Evolutionary conservation across 2,329 filamentous ascomycete species (phyloP), one percentile per base, ranked within the genome.

Genomic region (Pyrenophora tritici-repentis): DNA sequence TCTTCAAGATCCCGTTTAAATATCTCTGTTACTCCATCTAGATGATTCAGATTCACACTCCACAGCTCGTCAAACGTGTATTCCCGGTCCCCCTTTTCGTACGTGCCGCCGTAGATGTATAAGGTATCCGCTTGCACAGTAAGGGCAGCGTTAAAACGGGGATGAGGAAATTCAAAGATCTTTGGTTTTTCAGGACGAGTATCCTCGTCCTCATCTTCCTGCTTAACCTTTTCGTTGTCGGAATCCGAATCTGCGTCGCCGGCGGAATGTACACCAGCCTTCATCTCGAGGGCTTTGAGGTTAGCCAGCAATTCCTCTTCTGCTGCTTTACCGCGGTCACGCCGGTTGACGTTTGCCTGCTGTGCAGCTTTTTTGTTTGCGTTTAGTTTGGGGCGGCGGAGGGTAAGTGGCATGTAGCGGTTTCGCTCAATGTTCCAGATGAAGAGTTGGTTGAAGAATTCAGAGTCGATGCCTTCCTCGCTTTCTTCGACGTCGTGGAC

Each of bases 341-440:
- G 82, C 3, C 70, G 65, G 22, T 46, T 66, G 13, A 70, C 36
- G 40, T 67, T 70, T n/a, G 62, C 63, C 56, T 70, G 65, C 37
- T 72, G 68, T 2, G 62, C 61, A 70, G 78, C 66, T 31, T 80
- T 81, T 59, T 84, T 86, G 61, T 86, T 88, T 56, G 85, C 83
- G 40, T 83, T 83, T 16, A 81, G 78, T 20, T 91, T 86, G 2
- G 90, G 84, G 62, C 91, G 90, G 44, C 92, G 83, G 38, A 97
- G 78, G 8, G 79, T 78, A 37, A 97, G 79, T 2, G 89, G 90
- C 78, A 97, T 97, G 77, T 96, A 97, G 7, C 94, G 83, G 71
- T 99, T 99, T 52, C 93, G 85, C 66, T 97, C 94, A 56, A 96
- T 86, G 68, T 96, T 97, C 90, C 92, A 97, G 4, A 92, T 89